phyloP scores from a whole-genome alignment of 2,329 filamentous ascomycete genomes.

The Nigrospora oryzae region DNA sequence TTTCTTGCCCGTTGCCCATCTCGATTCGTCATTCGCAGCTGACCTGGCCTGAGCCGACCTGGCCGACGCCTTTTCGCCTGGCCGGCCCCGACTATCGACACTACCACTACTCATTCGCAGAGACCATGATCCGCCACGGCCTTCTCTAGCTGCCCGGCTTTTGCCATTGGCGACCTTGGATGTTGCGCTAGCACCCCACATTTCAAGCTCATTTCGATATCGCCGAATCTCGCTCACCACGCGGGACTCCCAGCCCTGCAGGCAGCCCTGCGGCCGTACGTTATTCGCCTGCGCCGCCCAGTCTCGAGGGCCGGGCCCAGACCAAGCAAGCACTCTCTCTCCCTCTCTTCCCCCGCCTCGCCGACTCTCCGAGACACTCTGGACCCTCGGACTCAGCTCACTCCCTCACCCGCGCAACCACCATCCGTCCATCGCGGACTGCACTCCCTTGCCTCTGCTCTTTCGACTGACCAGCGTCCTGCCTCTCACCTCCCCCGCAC shows the following conservation, averaged over 20 bases:
- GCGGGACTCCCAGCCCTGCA: not conserved
- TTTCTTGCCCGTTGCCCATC: not conserved
- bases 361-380: not conserved
- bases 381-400: not conserved
- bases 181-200: not conserved
- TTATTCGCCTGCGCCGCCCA: not conserved
- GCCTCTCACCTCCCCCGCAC: no score
- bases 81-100: not conserved
- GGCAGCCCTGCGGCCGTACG: not conserved
- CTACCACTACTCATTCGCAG: not conserved
- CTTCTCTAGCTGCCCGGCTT: no score
- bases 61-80: not conserved
- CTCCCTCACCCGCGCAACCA: not conserved
- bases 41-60: not conserved
- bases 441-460: not conserved
- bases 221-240: not conserved
- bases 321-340: not conserved
- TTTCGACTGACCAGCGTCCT: no score
- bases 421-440: not conserved
- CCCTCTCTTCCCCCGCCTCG: not conserved
- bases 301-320: not conserved
- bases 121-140: not conserved
- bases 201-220: constrained; percentile 1
- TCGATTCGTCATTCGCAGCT: not conserved
- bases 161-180: not conserved